Percentiles rank a stretch among this genome's conserved stretches.
phyloP scores from a whole-genome alignment of 108 stramenopile genomes.

The Discostella pseudostelligera region DNA sequence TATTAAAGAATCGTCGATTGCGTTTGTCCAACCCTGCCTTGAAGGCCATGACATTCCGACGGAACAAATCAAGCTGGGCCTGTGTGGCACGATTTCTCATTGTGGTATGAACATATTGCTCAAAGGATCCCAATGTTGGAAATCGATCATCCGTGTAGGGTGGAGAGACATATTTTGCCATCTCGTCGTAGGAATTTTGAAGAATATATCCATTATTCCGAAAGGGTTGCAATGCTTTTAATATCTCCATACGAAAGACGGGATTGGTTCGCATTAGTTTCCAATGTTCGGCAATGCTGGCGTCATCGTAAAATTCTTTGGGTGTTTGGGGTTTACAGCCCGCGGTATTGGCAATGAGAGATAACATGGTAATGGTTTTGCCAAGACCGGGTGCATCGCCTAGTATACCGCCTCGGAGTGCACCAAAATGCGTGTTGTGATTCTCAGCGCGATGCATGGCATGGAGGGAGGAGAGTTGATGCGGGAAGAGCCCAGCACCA shows the following conservation, averaged over 20 bases:
- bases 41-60: constrained; percentile 37
- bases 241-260: constrained; percentile 30
- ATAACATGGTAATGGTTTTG: constrained; percentile 80
- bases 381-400: constrained; percentile 86
- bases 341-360: constrained; percentile 51
- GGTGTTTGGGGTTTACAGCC: constrained; percentile 43
- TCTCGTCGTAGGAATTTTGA: background rate
- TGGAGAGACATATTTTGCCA: constrained; percentile 24
- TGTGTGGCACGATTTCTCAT: constrained; percentile 1
- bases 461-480: constrained; percentile 53
- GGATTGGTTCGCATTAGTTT: constrained; percentile 31
- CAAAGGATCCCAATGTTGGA: constrained; percentile 37
- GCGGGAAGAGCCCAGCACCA: constrained; percentile 46
- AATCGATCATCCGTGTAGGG: constrained; percentile 41
- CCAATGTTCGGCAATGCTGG: constrained; percentile 33
- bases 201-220: constrained; percentile 1
- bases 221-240: constrained; percentile 30
- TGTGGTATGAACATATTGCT: constrained; percentile 27
- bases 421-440: constrained; percentile 31
- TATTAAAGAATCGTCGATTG: constrained; percentile 37
- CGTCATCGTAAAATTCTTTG: constrained; percentile 48
- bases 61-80: constrained; percentile 36
- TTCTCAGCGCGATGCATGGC: constrained; percentile 61
- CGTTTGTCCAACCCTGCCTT: constrained; percentile 53
- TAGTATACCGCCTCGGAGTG: constrained; percentile 72